Evolutionary conservation across 2,329 filamentous ascomycete species (phyloP).

Genomic region (Triangularia setosa): DNA sequence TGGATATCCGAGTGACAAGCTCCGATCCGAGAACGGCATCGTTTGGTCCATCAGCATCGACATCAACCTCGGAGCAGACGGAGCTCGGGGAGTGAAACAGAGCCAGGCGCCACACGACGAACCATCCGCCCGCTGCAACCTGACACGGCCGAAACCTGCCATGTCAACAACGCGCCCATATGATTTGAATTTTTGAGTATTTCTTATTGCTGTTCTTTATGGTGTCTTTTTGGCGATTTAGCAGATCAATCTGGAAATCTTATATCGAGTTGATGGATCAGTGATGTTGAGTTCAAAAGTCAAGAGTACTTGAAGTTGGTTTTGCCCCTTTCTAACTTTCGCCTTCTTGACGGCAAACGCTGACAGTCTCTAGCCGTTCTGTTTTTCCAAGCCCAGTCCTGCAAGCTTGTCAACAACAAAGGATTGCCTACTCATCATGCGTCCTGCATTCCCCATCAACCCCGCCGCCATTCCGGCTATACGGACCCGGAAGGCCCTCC

Average conservation of each 20-base stretch:
- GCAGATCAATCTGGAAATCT: too few relatives aligned
- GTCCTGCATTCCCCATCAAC: constrained; percentile 54
- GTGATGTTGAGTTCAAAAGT: background rate
- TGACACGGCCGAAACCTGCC: background rate
- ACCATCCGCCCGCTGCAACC: background rate
- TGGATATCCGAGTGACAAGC: background rate
- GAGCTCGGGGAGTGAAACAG: background rate
- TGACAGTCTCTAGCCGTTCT: background rate
- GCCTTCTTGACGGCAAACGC: background rate
- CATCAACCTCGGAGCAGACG: background rate
- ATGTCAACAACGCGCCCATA: background rate
- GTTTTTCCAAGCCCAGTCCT: background rate
- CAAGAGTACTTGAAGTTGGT: background rate
- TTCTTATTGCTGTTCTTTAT: background rate
- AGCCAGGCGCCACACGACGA: background rate
- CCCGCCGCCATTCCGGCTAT: constrained; percentile 52
- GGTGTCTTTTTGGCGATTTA: too few relatives aligned
- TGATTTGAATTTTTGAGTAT: background rate
- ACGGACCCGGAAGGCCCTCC: constrained; percentile 63
- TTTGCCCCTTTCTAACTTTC: background rate
- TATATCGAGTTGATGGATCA: too few relatives aligned
- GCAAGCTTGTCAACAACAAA: background rate
- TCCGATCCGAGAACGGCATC: background rate
- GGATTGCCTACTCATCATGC: constrained; percentile 18
- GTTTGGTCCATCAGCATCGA: background rate